Evolutionary conservation across 345 rosid genomes (phyloP).

Genomic region (Camelina laxa): DNA sequence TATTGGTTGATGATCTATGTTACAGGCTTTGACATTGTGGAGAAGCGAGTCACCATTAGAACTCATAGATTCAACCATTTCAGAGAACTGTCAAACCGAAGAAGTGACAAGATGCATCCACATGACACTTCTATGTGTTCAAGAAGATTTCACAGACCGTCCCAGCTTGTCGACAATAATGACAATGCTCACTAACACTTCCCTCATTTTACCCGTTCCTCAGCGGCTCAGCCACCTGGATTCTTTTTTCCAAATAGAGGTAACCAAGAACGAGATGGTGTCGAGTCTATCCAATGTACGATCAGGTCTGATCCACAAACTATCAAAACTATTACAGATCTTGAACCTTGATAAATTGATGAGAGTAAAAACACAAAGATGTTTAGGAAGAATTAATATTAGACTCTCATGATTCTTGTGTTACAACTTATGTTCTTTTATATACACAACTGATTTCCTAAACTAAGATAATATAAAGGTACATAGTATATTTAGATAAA

Average conservation of each 20-base stretch:
- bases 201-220: conserved; percentile 18
- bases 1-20: background rate
- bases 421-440: too few species aligned
- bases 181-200: conserved; percentile 23
- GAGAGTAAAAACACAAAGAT: too few species aligned
- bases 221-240: conserved; percentile 22
- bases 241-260: background rate
- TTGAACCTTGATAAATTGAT: too few species aligned
- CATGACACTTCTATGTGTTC: conserved; percentile 39
- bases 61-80: background rate
- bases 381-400: too few species aligned
- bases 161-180: conserved; percentile 22
- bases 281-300: conserved; percentile 1
- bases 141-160: conserved; percentile 25
- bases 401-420: too few species aligned
- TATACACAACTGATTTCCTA: too few species aligned
- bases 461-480: too few species aligned
- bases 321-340: conserved; percentile 17
- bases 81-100: background rate
- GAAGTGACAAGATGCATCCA: conserved; percentile 43
- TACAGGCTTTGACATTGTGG: conserved; percentile 39
- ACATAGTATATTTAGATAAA: too few species aligned
- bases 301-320: background rate
- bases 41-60: background rate
- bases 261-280: conserved; percentile 12